phyloP scores from a whole-genome alignment of 495 filamentous ascomycete species.

The Evernia prunastri region DNA sequence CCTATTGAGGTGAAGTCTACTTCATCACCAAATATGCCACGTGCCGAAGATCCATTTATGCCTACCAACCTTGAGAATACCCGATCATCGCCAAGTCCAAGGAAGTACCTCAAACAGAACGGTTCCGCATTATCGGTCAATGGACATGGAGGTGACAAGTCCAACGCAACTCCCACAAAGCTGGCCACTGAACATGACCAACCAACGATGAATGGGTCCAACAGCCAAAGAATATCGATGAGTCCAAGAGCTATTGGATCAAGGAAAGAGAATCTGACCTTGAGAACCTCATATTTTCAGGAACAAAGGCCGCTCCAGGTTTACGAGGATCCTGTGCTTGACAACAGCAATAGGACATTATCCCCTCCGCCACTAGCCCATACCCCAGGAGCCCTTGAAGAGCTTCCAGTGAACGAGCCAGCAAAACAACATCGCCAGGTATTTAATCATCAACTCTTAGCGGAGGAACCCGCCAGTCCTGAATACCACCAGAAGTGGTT shows the following conservation, averaged over 20 bases:
- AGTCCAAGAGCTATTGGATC: constrained; percentile 21
- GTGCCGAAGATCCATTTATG: constrained; percentile 12
- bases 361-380: constrained; percentile 9
- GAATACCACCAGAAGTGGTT: constrained; percentile 22
- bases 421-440: constrained; percentile 20
- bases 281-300: constrained; percentile 3
- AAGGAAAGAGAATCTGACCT: constrained; percentile 20
- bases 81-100: constrained; percentile 4
- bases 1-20: constrained; percentile 1
- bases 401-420: constrained; percentile 34
- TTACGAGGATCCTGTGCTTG: constrained; percentile 39
- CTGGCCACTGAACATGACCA: constrained; percentile 5
- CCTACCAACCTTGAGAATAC: background rate
- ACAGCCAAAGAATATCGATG: constrained; percentile 22
- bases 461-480: constrained; percentile 18
- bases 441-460: constrained; percentile 19
- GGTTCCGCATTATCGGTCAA: background rate
- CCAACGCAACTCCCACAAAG: constrained; percentile 10
- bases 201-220: background rate
- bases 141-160: constrained; percentile 5
- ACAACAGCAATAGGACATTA: constrained; percentile 1
- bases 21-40: background rate
- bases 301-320: constrained; percentile 32
- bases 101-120: background rate
- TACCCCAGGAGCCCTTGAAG: constrained; percentile 25